Evolutionary conservation across 768 basidiomycete genomes (phyloP), one percentile per base, ranked within the genome.

Genomic region (Chiua virens): DNA sequence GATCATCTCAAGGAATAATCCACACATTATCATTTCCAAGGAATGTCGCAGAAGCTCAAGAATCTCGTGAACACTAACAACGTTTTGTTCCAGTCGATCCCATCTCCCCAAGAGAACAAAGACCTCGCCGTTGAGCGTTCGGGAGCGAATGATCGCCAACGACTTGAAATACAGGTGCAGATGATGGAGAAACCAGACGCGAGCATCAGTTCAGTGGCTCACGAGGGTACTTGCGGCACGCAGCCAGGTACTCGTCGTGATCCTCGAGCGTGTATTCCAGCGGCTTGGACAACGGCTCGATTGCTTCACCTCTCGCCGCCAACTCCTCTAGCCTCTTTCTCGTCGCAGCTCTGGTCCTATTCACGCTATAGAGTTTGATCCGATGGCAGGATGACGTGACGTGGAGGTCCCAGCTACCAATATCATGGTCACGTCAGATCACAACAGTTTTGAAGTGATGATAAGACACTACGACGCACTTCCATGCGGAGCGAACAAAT

Each of bases 361-460:
- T 80, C 49, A 82, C 76, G 56, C 77, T 78, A 65, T 78, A 80
- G 2, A 82, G 40, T 61, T 79, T 79, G 69, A 82, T 76, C 23
- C 79, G 75, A 49, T 81, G 79, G 50, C 68, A 72, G 1, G 78
- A 79, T 14, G 78, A 80, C 1, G 79, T 80, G 40, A 80, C 79
- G 50, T 81, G 79, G 25, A 77, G 67, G 49, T 76, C 77, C 77
- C 77, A 78, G 61, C 76, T 79, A n/a, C n/a, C n/a, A 59, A 28
- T 5, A 23, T 22, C 13, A 18, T 15, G 21, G 14, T 10, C n/a
- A 20, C 32, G 42, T 43, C 23, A 49, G 35, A 20, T 4, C 8
- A 28, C 20, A 25, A n/a, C n/a, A 2, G 11, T 18, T 38, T 27
- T 9, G n/a, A n/a, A 28, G 17, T 5, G 34, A 32, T 21, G 8